Conservation (phyloP, 2,329 filamentous ascomycete genomes). For the Monosporascus sp. region DNA sequence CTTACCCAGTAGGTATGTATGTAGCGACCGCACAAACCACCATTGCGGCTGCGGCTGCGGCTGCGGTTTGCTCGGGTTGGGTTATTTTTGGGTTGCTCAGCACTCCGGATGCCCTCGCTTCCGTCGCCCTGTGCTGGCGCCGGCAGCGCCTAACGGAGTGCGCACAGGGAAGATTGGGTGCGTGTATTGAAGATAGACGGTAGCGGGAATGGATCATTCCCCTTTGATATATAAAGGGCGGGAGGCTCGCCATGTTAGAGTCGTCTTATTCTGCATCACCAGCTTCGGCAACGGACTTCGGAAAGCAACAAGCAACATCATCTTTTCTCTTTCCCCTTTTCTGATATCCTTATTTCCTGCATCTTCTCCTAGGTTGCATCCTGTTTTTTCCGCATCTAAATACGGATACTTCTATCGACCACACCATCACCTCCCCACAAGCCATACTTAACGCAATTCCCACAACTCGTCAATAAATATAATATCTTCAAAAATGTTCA, state of each 20-base stretch:
- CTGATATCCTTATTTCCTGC: neutral
- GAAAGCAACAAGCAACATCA: neutral
- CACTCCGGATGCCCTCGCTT: neutral
- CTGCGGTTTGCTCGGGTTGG: no score
- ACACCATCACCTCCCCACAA: no score
- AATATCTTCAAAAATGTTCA: slow-evolving; percentile 25
- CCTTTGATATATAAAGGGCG: neutral
- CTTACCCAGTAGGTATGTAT: no score
- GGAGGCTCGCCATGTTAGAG: neutral
- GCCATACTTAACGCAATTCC: no score
- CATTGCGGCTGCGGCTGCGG: no score
- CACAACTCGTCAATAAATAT: neutral
- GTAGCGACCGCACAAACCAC: no score
- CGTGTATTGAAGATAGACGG: no score
- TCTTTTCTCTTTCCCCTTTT: neutral
- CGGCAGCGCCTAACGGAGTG: no score
- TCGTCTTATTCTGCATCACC: neutral
- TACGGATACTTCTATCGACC: no score
- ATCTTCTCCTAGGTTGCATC: neutral
- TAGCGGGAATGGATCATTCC: no score
- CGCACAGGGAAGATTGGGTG: no score
- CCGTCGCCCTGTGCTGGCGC: neutral
- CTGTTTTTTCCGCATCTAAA: neutral
- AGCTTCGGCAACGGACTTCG: neutral
- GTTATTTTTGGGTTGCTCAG: neutral